phyloP scores from a whole-genome alignment of 345 rosid genomes.

The Eucalyptus erythrocorys region DNA sequence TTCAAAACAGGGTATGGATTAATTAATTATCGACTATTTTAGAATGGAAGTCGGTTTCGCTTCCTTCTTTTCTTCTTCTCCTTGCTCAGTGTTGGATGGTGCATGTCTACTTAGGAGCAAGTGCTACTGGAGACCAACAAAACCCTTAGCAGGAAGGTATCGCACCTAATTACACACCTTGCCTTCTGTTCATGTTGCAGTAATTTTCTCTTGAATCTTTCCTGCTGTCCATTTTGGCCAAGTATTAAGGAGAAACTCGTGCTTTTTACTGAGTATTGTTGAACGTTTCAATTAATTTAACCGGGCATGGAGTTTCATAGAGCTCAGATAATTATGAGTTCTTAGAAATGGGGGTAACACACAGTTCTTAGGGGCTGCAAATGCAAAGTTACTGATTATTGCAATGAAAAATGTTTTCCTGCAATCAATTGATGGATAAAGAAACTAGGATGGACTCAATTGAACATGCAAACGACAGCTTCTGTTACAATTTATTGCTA shows the following conservation, averaged over 20 bases:
- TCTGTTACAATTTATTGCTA: neutral
- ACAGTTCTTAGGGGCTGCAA: neutral
- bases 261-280: neutral
- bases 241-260: neutral
- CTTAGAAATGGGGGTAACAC: neutral
- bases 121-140: constrained; percentile 28
- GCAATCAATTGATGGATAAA: neutral
- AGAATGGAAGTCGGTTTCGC: neutral
- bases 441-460: neutral
- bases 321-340: neutral
- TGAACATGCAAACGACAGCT: neutral
- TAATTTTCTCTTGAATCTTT: neutral
- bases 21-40: neutral
- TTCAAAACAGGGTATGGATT: constrained; percentile 34
- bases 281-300: neutral
- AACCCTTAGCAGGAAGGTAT: constrained; percentile 33
- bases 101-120: constrained; percentile 26
- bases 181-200: neutral
- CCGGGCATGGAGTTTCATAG: neutral
- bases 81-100: neutral
- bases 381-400: neutral
- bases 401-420: neutral
- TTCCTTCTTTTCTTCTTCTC: neutral
- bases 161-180: neutral
- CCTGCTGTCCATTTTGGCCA: neutral